Evolutionary conservation across 1,284 basidiomycete species (phyloP).

Genomic region (Puccinia horiana): DNA sequence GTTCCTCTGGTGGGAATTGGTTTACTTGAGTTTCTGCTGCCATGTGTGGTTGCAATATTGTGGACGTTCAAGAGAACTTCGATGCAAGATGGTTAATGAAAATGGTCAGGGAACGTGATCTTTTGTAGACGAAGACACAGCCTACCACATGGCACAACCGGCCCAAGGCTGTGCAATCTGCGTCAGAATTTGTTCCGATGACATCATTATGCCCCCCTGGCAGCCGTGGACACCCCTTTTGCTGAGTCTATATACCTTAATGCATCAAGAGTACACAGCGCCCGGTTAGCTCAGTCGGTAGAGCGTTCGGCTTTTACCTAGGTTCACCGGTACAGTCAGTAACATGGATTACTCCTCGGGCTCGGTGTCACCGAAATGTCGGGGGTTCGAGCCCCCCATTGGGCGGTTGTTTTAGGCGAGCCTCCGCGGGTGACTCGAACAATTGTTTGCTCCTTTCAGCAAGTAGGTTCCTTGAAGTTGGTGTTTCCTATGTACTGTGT

Average conservation of each 20-base stretch:
- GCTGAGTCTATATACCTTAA: not conserved
- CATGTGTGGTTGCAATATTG: not conserved
- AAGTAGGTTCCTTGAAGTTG: too few species aligned
- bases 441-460: too few species aligned
- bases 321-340: too few species aligned
- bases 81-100: not conserved
- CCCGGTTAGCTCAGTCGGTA: conserved; percentile 49
- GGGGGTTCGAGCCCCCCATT: conserved; percentile 50
- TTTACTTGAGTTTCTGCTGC: not conserved
- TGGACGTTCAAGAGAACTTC: not conserved
- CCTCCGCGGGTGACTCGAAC: too few species aligned
- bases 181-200: not conserved
- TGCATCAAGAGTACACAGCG: not conserved
- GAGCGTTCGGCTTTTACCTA: conserved; percentile 46
- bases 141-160: not conserved
- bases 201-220: not conserved
- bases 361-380: conserved; percentile 34
- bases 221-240: not conserved
- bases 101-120: not conserved
- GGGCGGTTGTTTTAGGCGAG: conserved; percentile 2
- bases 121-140: not conserved
- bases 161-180: conserved; percentile 7
- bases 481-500: too few species aligned
- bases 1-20: conserved; percentile 11
- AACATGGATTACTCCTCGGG: not conserved